These are phyloP conservation scores for Quercus bicolor DNA, from an alignment of 306 rosid genomes.

Conservation along the genomic window DNA sequence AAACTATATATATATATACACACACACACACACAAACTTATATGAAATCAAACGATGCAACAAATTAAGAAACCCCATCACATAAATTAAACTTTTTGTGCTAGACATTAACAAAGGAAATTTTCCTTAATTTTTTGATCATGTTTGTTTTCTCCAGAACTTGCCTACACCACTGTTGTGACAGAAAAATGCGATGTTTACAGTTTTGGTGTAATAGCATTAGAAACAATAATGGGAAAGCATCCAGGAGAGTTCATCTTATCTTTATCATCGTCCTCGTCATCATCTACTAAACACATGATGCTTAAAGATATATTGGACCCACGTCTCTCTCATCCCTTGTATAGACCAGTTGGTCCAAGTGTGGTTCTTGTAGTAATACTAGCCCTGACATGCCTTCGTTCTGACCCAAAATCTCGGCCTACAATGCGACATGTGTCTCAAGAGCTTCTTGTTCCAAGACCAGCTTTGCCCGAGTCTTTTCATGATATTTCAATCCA, in stretches of 20 bases:
- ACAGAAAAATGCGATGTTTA: constrained; percentile 23
- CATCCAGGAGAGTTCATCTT: neutral
- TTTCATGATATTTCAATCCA: too few relatives aligned
- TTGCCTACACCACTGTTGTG: neutral
- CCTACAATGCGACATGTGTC: neutral
- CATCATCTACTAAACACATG: neutral
- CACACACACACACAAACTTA: too few relatives aligned
- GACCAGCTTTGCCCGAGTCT: too few relatives aligned
- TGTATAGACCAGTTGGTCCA: neutral
- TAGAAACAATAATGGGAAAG: constrained; percentile 24
- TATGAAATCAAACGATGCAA: too few relatives aligned
- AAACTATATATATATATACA: too few relatives aligned
- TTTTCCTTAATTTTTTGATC: neutral
- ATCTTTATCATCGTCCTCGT: neutral
- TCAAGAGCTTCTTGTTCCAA: neutral
- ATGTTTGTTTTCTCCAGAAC: neutral
- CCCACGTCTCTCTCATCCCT: neutral
- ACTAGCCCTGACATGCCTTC: neutral
- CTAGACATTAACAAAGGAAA: neutral
- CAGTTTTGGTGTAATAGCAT: constrained; percentile 18
- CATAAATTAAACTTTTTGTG: neutral
- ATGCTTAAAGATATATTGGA: neutral
- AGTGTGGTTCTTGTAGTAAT: neutral
- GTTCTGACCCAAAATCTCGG: neutral
- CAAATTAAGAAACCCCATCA: too few relatives aligned